Conservation (phyloP, 2,329 filamentous ascomycete genomes). For the Stagonosporopsis chrysanthemi region DNA sequence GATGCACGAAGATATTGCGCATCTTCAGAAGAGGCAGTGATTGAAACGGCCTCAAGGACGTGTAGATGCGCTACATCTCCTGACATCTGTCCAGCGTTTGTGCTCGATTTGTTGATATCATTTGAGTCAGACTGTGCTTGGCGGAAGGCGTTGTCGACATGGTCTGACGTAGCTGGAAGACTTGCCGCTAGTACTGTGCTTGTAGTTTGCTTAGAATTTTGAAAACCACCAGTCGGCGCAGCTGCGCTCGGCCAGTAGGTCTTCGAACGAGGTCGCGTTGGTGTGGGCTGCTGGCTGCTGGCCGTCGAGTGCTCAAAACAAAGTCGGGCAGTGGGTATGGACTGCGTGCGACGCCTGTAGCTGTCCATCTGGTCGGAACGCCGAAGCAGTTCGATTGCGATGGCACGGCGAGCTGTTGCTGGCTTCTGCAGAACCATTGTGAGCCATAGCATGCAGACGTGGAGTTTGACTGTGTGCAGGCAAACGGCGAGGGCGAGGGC, state of each 20-base stretch:
- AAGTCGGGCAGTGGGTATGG: not conserved
- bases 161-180: not conserved
- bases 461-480: slow-evolving; percentile 14
- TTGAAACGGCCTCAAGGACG: not conserved
- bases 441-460: slow-evolving; percentile 16
- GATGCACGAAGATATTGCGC: not conserved
- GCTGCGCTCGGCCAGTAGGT: not conserved
- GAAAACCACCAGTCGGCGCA: not conserved
- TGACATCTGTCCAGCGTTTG: not conserved
- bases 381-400: slow-evolving; percentile 24
- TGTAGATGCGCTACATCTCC: not conserved
- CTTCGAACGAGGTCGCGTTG: not conserved
- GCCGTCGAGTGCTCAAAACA: not conserved
- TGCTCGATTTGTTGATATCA: too few relatives aligned
- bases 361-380: slow-evolving; percentile 15
- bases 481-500: slow-evolving; percentile 5
- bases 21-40: not conserved
- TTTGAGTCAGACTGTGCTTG: not conserved
- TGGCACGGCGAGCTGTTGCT: slow-evolving; percentile 17
- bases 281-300: not conserved
- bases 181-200: not conserved
- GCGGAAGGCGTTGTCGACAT: not conserved
- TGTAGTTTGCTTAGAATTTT: not conserved
- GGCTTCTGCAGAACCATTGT: slow-evolving; percentile 24
- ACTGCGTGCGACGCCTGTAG: not conserved